These are phyloP conservation scores for Grammothele lineata DNA, from an alignment of 768 basidiomycete species.

Conservation along the genomic window DNA sequence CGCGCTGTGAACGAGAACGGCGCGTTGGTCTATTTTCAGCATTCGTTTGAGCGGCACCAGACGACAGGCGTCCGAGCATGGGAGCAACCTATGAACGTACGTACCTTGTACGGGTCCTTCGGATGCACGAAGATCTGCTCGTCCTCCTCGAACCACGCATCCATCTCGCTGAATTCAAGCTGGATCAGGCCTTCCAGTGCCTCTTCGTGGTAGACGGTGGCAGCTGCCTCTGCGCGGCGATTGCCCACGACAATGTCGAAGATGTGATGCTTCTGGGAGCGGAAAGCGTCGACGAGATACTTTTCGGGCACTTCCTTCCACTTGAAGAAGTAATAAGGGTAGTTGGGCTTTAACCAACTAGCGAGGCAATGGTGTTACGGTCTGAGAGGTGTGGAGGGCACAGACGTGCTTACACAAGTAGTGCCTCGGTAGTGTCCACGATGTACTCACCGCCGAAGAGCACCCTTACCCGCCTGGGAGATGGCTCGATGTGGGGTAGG, in stretches of 20 bases:
- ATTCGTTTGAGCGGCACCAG: too few species aligned
- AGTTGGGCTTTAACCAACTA: conserved; percentile 56
- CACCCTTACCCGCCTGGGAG: conserved; percentile 48
- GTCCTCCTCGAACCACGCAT: conserved; percentile 70
- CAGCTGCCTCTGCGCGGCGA: conserved; percentile 35
- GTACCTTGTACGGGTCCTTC: conserved; percentile 67
- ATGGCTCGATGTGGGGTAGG: conserved; percentile 45
- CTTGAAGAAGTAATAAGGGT: conserved; percentile 54
- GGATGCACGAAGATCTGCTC: conserved; percentile 57
- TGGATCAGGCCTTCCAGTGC: conserved; percentile 44
- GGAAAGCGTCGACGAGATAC: conserved; percentile 30
- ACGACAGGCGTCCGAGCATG: too few species aligned
- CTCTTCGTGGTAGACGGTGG: conserved; percentile 33
- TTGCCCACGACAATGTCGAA: conserved; percentile 47
- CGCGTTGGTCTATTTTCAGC: background rate
- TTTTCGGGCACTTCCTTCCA: conserved; percentile 39
- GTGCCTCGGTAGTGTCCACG: conserved; percentile 53
- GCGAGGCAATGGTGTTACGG: background rate
- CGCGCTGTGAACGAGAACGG: conserved; percentile 37
- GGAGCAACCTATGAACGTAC: too few species aligned
- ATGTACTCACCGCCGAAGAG: conserved; percentile 47
- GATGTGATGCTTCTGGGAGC: conserved; percentile 26
- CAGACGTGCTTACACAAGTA: conserved; percentile 50
- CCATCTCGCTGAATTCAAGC: conserved; percentile 45
- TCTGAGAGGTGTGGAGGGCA: background rate